These are phyloP conservation scores for Eucalyptus brandiana DNA, from an alignment of 345 rosid genomes.

Conservation along the genomic window DNA sequence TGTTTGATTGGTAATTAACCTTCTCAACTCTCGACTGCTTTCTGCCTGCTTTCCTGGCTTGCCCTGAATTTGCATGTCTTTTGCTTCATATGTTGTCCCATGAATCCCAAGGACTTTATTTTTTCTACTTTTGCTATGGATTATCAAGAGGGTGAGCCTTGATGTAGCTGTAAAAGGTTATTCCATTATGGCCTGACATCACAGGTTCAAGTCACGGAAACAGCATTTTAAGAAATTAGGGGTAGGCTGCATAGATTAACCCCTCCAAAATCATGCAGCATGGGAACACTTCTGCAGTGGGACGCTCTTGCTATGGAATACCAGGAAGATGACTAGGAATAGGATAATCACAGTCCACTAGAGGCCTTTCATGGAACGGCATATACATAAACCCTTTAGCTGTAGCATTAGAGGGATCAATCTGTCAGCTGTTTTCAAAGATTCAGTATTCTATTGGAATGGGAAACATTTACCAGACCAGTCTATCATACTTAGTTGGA, in stretches of 20 bases:
- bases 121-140: background rate
- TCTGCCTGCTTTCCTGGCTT: background rate
- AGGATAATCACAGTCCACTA: background rate
- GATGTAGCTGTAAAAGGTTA: background rate
- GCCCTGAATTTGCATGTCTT: background rate
- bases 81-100: background rate
- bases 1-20: slow-evolving; percentile 87
- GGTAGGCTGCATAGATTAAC: background rate
- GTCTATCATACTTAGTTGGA: background rate
- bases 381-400: background rate
- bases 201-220: background rate
- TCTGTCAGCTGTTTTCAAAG: background rate
- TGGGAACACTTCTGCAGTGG: background rate
- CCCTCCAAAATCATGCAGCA: background rate
- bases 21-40: background rate
- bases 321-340: background rate
- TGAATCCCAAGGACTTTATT: background rate
- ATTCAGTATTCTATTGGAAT: background rate
- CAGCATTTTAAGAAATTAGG: background rate
- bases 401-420: background rate
- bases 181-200: background rate
- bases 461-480: background rate
- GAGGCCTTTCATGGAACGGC: background rate
- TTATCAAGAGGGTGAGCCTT: background rate
- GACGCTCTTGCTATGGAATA: background rate